Base-by-base conservation (phyloP, 768 basidiomycete species). In the Mycena latifolia region DNA sequence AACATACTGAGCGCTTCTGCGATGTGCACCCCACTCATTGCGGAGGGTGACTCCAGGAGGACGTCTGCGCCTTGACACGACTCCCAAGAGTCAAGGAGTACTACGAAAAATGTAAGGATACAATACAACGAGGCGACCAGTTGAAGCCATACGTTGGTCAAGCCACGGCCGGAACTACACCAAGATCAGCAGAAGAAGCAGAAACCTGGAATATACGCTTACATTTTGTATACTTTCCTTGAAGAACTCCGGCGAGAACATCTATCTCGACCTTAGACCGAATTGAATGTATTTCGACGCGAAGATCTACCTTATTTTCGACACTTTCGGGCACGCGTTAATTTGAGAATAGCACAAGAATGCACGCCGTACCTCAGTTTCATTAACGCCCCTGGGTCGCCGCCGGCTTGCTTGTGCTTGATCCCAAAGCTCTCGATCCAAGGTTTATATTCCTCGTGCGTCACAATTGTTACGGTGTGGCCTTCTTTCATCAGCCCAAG, bases 171-270 rank as follows among this genome's bases (percentile, higher is more conserved):
- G 81, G 78, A 89, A 92, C 81, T 87, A 70, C 24, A 24, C 39
- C n/a, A 11, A 55, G 9, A 28, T 62, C 25, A 55, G 24, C 14
- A 59, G 24, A 24, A 33, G 51, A 33, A 51, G 8, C 11, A 39
- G 22, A 66, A 47, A 41, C 29, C 7, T 41, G 47, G 11, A 12
- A 43, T 18, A 66, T n/a, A 48, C 48, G 59, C 85, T 63, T 64
- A 86, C 86, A 67, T 87, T 83, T 4, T 79, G 79, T 6, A 92
- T 69, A 60, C 86, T 86, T 71, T 89, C 85, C 71, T 82, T 88
- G 82, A 92, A 90, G 70, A 90, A 92, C 22, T 88, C 88, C 0
- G 89, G 89, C 10, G 89, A 90, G 73, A 91, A 90, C 87, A 91
- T 90, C 88, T 65, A 55, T 22, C n/a, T n/a, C 15, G 17, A 43